phyloP scores from a whole-genome alignment of 176 grass and related monocot species.

The Oryza nivara region DNA sequence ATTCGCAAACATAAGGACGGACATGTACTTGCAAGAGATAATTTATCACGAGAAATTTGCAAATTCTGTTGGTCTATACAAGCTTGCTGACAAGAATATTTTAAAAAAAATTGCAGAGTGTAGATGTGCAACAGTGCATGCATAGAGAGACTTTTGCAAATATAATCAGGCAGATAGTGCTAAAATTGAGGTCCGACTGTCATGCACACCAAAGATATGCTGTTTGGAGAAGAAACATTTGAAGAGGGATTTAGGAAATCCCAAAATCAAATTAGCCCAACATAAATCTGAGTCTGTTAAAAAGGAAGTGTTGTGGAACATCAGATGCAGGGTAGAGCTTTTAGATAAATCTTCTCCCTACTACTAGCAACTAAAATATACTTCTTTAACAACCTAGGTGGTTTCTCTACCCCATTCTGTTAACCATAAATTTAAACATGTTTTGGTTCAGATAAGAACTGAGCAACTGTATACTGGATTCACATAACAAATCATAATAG shows the following conservation, averaged over 20 bases:
- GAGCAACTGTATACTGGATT: background rate
- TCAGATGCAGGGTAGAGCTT: background rate
- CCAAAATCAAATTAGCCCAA: background rate
- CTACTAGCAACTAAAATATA: background rate
- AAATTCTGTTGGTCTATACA: background rate
- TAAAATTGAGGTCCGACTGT: background rate
- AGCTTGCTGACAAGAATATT: background rate
- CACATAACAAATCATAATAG: background rate
- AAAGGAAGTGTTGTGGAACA: background rate
- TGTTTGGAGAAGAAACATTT: conserved; percentile 1
- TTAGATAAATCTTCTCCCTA: background rate
- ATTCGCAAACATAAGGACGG: background rate
- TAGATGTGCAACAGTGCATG: background rate
- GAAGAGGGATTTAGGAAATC: background rate
- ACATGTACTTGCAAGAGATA: background rate
- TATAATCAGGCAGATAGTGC: background rate
- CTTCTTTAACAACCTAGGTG: background rate
- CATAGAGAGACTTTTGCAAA: conserved; percentile 7
- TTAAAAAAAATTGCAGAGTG: background rate
- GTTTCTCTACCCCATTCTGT: background rate
- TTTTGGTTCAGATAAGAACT: background rate
- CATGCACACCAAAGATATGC: background rate
- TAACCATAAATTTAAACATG: background rate
- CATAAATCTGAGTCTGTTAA: background rate
- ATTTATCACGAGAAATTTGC: background rate